Conservation (phyloP, 2,329 filamentous ascomycete species). For the Botrytis squamosa region DNA sequence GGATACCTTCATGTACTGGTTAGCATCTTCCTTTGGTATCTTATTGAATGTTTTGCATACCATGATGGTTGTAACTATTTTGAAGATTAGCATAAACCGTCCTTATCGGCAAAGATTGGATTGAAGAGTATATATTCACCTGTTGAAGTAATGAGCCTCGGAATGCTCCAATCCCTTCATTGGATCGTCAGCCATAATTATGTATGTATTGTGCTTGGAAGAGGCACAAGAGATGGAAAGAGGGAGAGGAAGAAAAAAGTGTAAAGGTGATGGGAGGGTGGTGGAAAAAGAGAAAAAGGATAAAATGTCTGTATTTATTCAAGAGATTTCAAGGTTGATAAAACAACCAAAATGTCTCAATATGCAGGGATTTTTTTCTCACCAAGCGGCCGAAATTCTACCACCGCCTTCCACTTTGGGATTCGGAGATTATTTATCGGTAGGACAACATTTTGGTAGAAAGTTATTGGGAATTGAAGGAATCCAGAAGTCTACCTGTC, state of each 20-base stretch:
- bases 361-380: constrained; percentile 9
- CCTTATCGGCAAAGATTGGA: neutral
- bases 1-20: constrained; percentile 67
- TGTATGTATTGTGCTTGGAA: constrained; percentile 21
- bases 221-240: constrained; percentile 3
- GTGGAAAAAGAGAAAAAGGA: constrained; percentile 6
- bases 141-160: constrained; percentile 99
- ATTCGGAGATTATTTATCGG: neutral
- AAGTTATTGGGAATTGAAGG: neutral
- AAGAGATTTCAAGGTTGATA: neutral
- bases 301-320: neutral
- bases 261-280: neutral
- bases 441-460: neutral
- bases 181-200: constrained; percentile 54
- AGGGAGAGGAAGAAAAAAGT: constrained; percentile 10
- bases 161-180: constrained; percentile 50
- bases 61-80: constrained; percentile 93
- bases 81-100: constrained; percentile 29
- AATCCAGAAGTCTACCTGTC: neutral
- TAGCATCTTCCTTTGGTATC: constrained; percentile 36
- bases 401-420: constrained; percentile 1
- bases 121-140: constrained; percentile 51
- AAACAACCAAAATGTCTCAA: neutral
- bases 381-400: constrained; percentile 9
- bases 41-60: constrained; percentile 51